A percentile compares a stretch with the other conserved stretches of the same genome.
phyloP scores from a whole-genome alignment of 2,329 filamentous ascomycete species.

The Penicillium concentricum region DNA sequence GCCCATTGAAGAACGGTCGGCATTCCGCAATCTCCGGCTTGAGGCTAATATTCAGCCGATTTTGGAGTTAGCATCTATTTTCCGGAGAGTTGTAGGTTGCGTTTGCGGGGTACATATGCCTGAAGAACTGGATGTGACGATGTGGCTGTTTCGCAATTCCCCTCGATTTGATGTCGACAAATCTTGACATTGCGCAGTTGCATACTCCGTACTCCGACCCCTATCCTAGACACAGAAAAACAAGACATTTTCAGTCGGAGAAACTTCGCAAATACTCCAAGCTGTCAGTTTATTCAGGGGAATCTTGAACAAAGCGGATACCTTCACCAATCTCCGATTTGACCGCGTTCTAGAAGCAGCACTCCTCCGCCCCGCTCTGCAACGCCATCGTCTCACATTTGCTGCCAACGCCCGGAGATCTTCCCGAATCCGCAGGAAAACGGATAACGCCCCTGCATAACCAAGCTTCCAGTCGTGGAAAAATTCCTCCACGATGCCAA shows the following conservation, averaged over 20 bases:
- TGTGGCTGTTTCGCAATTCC: neutral
- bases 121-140: conserved; percentile 3
- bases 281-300: neutral
- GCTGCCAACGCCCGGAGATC: conserved; percentile 9
- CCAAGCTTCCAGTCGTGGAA: conserved; percentile 14
- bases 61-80: neutral
- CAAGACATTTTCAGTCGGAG: neutral
- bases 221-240: neutral
- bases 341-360: conserved; percentile 9
- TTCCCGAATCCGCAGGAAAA: conserved; percentile 11
- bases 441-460: neutral
- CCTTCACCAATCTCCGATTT: neutral
- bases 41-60: neutral
- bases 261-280: neutral
- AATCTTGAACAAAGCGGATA: neutral
- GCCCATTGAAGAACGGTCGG: conserved; percentile 10
- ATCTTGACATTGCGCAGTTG: neutral
- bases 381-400: conserved; percentile 11
- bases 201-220: neutral
- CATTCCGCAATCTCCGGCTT: conserved; percentile 2
- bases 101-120: conserved; percentile 4
- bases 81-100: no score
- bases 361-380: neutral
- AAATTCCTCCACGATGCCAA: neutral
- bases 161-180: neutral